These are phyloP conservation scores for Xylariaceae sp. DNA, from an alignment of 2,329 filamentous ascomycete species.

Conservation along the genomic window DNA sequence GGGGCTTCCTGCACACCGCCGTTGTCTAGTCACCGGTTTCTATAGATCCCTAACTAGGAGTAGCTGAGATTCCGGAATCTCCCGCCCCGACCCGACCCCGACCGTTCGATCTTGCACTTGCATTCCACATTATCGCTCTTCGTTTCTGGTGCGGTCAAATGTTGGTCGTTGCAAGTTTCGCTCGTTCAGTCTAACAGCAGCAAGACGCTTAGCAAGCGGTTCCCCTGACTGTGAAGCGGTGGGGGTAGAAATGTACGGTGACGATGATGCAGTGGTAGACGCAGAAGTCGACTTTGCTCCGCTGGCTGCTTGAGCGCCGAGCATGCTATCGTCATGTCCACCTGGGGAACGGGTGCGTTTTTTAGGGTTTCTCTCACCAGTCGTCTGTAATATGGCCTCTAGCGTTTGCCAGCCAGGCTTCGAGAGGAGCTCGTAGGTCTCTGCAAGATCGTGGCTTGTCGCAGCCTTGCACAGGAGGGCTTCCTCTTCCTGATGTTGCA, in stretches of 20 bases:
- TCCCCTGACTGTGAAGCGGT: conserved; percentile 27
- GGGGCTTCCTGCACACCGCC: not conserved
- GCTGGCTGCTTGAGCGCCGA: conserved; percentile 25
- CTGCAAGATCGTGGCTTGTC: conserved; percentile 71
- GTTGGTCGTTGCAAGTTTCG: conserved; percentile 29
- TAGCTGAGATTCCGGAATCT: not conserved
- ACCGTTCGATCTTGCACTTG: not conserved
- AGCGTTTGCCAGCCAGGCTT: conserved; percentile 92
- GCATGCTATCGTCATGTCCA: conserved; percentile 31
- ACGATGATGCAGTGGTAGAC: conserved; percentile 13
- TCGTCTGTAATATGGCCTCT: conserved; percentile 88
- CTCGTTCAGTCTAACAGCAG: conserved; percentile 37
- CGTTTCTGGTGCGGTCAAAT: conserved; percentile 32
- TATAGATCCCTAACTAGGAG: not conserved
- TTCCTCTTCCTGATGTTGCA: conserved; percentile 71
- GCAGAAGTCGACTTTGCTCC: conserved; percentile 14
- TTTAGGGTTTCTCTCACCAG: conserved; percentile 83
- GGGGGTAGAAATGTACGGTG: conserved; percentile 10
- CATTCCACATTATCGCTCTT: conserved; percentile 20
- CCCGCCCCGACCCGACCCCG: not conserved
- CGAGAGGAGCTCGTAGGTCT: conserved; percentile 77
- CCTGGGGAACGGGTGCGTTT: conserved; percentile 58
- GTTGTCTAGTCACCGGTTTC: not conserved
- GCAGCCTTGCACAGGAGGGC: conserved; percentile 80
- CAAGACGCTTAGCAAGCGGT: conserved; percentile 38